Evolutionary conservation across 1,139 yeast genomes (phyloP), one percentile per base, ranked within the genome.

Genomic region (Suhomyces taliae): DNA sequence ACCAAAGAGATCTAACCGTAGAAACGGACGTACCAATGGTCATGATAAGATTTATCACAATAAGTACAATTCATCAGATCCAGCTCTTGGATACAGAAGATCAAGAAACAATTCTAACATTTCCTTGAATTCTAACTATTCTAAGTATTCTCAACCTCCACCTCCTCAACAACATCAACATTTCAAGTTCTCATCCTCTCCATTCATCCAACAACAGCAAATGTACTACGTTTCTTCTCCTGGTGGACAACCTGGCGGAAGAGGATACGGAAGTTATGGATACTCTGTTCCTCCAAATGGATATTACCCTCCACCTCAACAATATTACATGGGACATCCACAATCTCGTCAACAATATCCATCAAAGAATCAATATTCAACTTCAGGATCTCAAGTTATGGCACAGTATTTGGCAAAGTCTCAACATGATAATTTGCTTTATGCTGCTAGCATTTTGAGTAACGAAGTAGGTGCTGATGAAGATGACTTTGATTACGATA

Each of bases 381-480:
- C 81, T 10, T 80, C 85, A 7, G 90, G 90, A 4, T 81, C 87
- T 1, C 87, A 83, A 56, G 88, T 85, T 7, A 83, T 86, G 87
- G 86, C 89, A 0, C 90, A 85, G 60, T 86, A 85, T 58, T 70
- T 86, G 55, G 88, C 89, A 11, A 85, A 82, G 59, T 72, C 85
- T 8, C 90, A 84, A 58, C 84, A 81, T 50, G 85, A 82, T 43
- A 78, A 75, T 43, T 66, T 79, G 60, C 64, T 81, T 55, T 83
- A 82, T 60, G 83, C 83, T 6, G 80, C 84, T 2, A 74, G 75
- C 49, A 71, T 80, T 34, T 59, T 79, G 40, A 51, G 55, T 36
- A 60, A 63, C 47, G 58, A 59, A 27, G 60, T 57, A 26, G 63
- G 46, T 7, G 39, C 26, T 4, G 51, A 46, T 7, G 54, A 53